These are phyloP conservation scores for Teratosphaeriaceae sp. DNA, from an alignment of 2,329 filamentous ascomycete genomes.

Conservation along the genomic window DNA sequence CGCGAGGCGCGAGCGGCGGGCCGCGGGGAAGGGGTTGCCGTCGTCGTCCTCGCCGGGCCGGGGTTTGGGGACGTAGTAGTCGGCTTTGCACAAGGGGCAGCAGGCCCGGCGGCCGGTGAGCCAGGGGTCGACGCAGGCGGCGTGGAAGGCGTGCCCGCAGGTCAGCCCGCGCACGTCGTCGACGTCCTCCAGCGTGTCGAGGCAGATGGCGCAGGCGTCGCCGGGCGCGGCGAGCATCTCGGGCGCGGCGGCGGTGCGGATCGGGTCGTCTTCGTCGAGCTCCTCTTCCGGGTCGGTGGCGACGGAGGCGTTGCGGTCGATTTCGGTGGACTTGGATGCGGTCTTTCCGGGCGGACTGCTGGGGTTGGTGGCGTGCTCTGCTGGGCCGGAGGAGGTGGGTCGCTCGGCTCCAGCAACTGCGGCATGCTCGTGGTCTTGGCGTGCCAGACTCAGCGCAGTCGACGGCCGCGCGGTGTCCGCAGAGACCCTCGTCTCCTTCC, in stretches of 20 bases:
- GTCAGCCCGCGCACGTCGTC: constrained; percentile 91
- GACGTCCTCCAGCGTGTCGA: constrained; percentile 88
- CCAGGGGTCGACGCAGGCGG: constrained; percentile 93
- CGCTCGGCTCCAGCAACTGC: constrained; percentile 2
- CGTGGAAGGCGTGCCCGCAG: constrained; percentile 98
- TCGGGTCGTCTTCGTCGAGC: constrained; percentile 71
- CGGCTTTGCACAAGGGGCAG: constrained; percentile 95
- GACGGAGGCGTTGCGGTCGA: constrained; percentile 25
- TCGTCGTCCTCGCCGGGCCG: constrained; percentile 52
- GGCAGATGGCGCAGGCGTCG: constrained; percentile 93
- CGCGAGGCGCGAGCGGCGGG: constrained; percentile 8
- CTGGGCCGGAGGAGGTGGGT: constrained; percentile 3
- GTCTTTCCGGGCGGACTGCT: constrained; percentile 26
- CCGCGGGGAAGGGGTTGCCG: constrained; percentile 8
- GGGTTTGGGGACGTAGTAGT: constrained; percentile 94
- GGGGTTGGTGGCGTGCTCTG: neutral
- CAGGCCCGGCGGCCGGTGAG: constrained; percentile 88
- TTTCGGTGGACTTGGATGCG: constrained; percentile 27
- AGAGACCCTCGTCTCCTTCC: constrained; percentile 27
- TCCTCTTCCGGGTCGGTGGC: constrained; percentile 54
- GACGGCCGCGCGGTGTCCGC: constrained; percentile 22
- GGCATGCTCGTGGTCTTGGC: constrained; percentile 44
- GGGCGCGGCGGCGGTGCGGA: constrained; percentile 72
- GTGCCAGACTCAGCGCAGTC: constrained; percentile 35
- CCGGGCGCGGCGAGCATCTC: constrained; percentile 76